phyloP scores from a whole-genome alignment of 768 basidiomycete genomes.

The Galerina sulciceps region DNA sequence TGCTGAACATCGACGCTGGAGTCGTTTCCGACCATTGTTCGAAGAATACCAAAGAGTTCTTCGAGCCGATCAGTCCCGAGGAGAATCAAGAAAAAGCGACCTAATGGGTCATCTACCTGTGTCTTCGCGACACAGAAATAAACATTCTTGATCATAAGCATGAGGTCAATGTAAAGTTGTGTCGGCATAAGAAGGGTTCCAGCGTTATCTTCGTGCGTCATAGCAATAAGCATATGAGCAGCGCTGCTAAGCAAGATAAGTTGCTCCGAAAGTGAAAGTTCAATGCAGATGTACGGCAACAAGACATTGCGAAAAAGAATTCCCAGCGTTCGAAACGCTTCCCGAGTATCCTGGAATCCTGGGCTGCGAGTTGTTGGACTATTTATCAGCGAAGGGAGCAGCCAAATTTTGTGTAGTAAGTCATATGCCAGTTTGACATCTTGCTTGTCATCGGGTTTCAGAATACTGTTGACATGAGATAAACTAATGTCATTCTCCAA shows the following conservation, averaged over 20 bases:
- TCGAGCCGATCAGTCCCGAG: slow-evolving; percentile 40
- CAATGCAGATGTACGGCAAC: slow-evolving; percentile 24
- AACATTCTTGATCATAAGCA: slow-evolving; percentile 22
- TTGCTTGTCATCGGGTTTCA: slow-evolving; percentile 24
- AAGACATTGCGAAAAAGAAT: slow-evolving; percentile 17
- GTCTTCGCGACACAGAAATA: slow-evolving; percentile 32
- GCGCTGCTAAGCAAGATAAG: slow-evolving; percentile 23
- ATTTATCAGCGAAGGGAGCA: not conserved
- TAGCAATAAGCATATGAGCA: slow-evolving; percentile 24
- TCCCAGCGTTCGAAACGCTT: slow-evolving; percentile 8
- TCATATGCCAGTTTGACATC: slow-evolving; percentile 21
- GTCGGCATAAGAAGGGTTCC: slow-evolving; percentile 21
- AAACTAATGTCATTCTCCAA: not conserved
- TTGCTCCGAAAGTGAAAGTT: slow-evolving; percentile 26
- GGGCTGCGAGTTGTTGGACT: not conserved
- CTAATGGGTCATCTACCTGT: slow-evolving; percentile 30
- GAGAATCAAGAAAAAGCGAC: slow-evolving; percentile 34
- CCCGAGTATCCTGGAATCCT: slow-evolving; percentile 2
- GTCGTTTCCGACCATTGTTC: slow-evolving; percentile 35
- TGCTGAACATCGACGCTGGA: slow-evolving; percentile 25
- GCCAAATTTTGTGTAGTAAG: slow-evolving; percentile 17
- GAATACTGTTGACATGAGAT: slow-evolving; percentile 8
- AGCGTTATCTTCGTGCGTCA: slow-evolving; percentile 7
- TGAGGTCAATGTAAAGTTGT: slow-evolving; percentile 28
- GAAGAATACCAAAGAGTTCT: slow-evolving; percentile 31